These are phyloP conservation scores for Lecanoromycetidae sp. DNA, from an alignment of 2,329 filamentous ascomycete species.

Conservation along the genomic window DNA sequence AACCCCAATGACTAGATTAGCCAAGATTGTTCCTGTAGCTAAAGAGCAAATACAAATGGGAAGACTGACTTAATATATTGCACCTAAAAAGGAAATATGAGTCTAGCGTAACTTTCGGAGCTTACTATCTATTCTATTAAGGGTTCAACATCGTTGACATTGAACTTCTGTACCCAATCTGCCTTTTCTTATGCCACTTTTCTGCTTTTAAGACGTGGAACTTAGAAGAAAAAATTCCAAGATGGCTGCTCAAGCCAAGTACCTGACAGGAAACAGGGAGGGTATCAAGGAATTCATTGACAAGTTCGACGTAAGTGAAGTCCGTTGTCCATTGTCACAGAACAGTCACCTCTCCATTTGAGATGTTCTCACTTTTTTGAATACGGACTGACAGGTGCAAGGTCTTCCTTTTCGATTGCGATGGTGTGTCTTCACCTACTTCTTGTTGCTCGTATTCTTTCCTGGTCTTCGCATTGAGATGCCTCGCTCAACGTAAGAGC, in stretches of 20 bases:
- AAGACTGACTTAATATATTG: neutral
- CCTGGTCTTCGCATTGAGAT: neutral
- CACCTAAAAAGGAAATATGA: too few species aligned
- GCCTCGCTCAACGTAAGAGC: slow-evolving; percentile 21
- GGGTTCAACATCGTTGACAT: too few species aligned
- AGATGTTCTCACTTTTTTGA: too few species aligned
- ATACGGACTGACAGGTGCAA: slow-evolving; percentile 31
- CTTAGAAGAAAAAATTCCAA: neutral
- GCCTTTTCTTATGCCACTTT: neutral
- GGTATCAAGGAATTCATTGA: slow-evolving; percentile 75
- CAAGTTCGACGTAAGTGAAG: slow-evolving; percentile 86
- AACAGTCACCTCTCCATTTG: too few species aligned
- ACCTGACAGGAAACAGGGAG: slow-evolving; percentile 66
- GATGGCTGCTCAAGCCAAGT: slow-evolving; percentile 32
- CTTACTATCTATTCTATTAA: neutral
- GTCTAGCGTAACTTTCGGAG: too few species aligned
- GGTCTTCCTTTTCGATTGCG: slow-evolving; percentile 93
- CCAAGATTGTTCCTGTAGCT: too few species aligned
- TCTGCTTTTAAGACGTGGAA: neutral
- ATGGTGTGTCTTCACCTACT: slow-evolving; percentile 50
- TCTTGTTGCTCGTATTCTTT: neutral
- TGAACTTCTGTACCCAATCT: neutral
- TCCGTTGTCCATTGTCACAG: too few species aligned
- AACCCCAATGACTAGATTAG: too few species aligned
- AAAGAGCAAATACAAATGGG: too few species aligned